Conservation (phyloP, 192 early-diverging fungal species). For the Gonapodya sp. region DNA sequence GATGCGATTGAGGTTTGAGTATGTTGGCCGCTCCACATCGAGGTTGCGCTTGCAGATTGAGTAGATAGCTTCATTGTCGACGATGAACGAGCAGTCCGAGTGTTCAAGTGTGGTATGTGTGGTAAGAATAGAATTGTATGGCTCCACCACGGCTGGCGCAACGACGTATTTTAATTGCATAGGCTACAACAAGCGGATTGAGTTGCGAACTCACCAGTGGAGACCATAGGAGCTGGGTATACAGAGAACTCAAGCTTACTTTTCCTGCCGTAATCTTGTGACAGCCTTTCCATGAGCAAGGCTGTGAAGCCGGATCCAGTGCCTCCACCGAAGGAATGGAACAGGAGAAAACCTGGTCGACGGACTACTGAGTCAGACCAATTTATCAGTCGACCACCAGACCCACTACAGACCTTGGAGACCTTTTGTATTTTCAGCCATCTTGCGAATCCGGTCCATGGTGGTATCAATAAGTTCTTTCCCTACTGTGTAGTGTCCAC, state of each 20-base stretch:
- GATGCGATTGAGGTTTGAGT: conserved; percentile 15
- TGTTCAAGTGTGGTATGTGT: conserved; percentile 17
- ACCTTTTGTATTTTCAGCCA: conserved; percentile 34
- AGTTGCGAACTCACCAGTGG: not conserved
- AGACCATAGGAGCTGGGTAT: conserved; percentile 32
- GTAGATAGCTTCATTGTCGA: conserved; percentile 18
- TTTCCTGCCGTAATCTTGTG: conserved; percentile 40
- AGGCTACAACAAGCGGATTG: not conserved
- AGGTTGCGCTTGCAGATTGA: conserved; percentile 12
- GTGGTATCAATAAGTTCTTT: conserved; percentile 39
- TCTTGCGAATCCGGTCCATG: conserved; percentile 37
- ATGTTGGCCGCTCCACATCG: conserved; percentile 15
- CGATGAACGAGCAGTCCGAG: conserved; percentile 15
- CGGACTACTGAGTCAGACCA: not conserved
- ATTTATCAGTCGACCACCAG: not conserved
- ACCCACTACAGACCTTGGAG: conserved; percentile 23
- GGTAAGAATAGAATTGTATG: conserved; percentile 18
- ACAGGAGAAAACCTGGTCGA: conserved; percentile 29
- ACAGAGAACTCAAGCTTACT: conserved; percentile 37
- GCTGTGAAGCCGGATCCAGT: conserved; percentile 44
- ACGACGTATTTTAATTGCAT: not conserved
- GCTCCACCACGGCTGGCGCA: conserved; percentile 17
- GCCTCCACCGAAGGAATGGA: conserved; percentile 49
- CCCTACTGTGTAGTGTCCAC: conserved; percentile 44
- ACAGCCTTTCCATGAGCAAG: conserved; percentile 33